These are phyloP conservation scores for Metarhizium brunneum DNA, from an alignment of 2,329 filamentous ascomycete genomes.

Conservation along the genomic window DNA sequence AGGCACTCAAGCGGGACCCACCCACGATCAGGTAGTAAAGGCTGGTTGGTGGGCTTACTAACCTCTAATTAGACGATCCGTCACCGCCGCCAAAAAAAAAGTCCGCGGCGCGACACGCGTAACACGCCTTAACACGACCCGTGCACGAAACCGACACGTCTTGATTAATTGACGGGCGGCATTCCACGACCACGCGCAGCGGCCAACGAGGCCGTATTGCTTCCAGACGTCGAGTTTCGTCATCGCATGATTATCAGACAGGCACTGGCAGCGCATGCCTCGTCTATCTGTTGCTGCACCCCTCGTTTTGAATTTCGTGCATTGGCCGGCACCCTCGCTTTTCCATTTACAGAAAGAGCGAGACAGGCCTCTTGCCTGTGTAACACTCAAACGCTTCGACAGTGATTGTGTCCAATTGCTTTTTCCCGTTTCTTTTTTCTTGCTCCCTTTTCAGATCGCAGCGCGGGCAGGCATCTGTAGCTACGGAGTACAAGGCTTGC, in stretches of 20 bases:
- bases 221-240: constrained; percentile 3
- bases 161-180: constrained; percentile 21
- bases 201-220: neutral
- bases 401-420: neutral
- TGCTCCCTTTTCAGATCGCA: neutral
- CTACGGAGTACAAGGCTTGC: neutral
- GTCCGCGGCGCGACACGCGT: constrained; percentile 6
- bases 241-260: neutral
- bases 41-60: too few species aligned
- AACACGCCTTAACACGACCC: constrained; percentile 24
- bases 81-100: neutral
- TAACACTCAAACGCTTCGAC: neutral
- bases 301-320: neutral
- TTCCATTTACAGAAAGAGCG: neutral
- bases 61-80: too few species aligned
- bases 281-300: constrained; percentile 4
- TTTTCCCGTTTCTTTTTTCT: neutral
- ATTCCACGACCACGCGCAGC: constrained; percentile 13
- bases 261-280: constrained; percentile 6
- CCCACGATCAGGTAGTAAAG: too few species aligned
- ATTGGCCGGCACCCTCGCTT: neutral
- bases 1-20: too few species aligned
- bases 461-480: neutral
- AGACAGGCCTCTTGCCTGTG: neutral
- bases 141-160: constrained; percentile 38